phyloP scores from a whole-genome alignment of 495 filamentous ascomycete genomes.

The Terfezia claveryi region DNA sequence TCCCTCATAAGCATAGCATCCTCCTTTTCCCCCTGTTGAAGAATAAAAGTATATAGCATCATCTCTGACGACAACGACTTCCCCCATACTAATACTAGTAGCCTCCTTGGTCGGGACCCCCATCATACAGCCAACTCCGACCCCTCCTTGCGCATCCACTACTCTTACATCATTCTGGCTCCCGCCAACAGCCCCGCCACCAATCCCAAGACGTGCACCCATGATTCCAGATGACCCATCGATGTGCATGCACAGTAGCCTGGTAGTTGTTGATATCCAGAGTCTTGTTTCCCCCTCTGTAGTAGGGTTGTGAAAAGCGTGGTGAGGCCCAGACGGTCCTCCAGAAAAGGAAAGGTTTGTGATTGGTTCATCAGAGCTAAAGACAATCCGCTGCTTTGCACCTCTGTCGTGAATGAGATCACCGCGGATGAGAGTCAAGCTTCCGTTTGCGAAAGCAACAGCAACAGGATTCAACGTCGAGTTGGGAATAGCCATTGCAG shows the following conservation, averaged over 20 bases:
- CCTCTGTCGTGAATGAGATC: conserved; percentile 90
- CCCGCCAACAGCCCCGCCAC: neutral
- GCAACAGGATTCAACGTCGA: conserved; percentile 22
- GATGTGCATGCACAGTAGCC: conserved; percentile 3
- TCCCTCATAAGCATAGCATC: conserved; percentile 74
- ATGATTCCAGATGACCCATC: neutral
- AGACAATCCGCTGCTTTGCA: conserved; percentile 86
- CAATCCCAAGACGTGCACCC: neutral
- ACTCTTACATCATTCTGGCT: conserved; percentile 32
- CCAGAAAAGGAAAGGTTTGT: conserved; percentile 33
- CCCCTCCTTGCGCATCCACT: conserved; percentile 60
- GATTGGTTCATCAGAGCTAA: conserved; percentile 89
- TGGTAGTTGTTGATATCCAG: neutral
- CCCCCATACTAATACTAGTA: conserved; percentile 27
- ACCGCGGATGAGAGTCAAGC: conserved; percentile 78
- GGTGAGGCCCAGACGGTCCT: neutral
- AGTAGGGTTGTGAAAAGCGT: neutral
- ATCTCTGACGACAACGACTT: conserved; percentile 74
- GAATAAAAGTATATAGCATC: conserved; percentile 93
- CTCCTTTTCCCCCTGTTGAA: conserved; percentile 49
- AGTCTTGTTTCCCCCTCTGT: neutral
- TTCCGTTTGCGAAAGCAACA: conserved; percentile 86
- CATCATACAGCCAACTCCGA: conserved; percentile 70
- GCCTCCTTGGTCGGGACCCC: conserved; percentile 37
- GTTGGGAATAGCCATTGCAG: conserved; percentile 47